Evolutionary conservation across 2,329 filamentous ascomycete genomes (phyloP).

Genomic region (Fusarium poae): DNA sequence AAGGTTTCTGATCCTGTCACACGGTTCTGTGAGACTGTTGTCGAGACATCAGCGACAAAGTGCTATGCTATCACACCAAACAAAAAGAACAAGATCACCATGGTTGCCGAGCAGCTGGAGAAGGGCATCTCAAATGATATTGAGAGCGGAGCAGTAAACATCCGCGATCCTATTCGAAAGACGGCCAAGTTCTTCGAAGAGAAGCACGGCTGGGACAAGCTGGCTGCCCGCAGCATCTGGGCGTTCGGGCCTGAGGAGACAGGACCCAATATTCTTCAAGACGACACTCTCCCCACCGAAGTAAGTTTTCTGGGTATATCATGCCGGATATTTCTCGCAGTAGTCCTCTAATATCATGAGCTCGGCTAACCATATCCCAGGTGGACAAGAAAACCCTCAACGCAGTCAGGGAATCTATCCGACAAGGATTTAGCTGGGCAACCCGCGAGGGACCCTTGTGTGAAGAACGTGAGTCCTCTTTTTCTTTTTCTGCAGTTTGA

Average conservation of each 20-base stretch:
- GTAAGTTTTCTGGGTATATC: constrained; percentile 57
- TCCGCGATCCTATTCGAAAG: constrained; percentile 91
- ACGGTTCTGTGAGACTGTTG: constrained; percentile 96
- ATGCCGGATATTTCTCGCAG: neutral
- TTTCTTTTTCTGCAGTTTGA: constrained; percentile 11
- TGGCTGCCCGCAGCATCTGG: constrained; percentile 96
- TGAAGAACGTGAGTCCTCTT: constrained; percentile 84
- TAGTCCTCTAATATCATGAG: constrained; percentile 18
- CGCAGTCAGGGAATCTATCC: constrained; percentile 90
- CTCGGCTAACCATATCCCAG: constrained; percentile 53
- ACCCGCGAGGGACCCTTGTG: constrained; percentile 94
- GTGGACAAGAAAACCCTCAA: constrained; percentile 93
- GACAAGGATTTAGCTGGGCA: constrained; percentile 97
- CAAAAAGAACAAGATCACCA: constrained; percentile 99
- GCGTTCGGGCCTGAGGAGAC: constrained; percentile 96
- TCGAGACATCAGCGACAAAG: constrained; percentile 96
- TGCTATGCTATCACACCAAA: constrained; percentile 98
- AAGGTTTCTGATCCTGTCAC: constrained; percentile 99
- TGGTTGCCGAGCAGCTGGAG: constrained; percentile 96
- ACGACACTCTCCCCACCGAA: constrained; percentile 94
- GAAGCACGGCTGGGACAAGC: constrained; percentile 95
- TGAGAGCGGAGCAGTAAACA: constrained; percentile 88
- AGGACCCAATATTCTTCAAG: constrained; percentile 94
- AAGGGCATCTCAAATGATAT: constrained; percentile 96
- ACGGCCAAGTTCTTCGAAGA: constrained; percentile 98